Evolutionary conservation across 169 alveolate genomes (phyloP), one percentile per base, ranked within the genome.

Genomic region (Plasmodium inui): DNA sequence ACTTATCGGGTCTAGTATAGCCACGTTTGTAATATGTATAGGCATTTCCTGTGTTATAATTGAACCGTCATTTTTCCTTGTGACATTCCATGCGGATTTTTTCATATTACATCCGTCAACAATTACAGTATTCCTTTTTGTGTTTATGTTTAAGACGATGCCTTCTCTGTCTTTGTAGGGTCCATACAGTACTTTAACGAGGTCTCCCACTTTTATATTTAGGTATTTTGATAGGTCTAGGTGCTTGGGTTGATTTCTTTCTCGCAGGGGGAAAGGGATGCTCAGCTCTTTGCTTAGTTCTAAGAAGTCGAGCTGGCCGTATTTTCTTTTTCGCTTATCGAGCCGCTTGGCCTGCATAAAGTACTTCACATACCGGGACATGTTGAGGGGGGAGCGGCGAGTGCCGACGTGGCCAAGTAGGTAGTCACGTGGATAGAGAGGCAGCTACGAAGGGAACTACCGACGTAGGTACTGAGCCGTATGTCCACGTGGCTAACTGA

Each of bases 91-190:
- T 39, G 96, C 96, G n/a, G 97, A 95, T 82, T 91, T 95, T 50
- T 97, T 90, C 98, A 98, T 93, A 73, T 98, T 98, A 84, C 98
- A 97, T 39, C 98, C 98, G 46, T 97, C 97, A 28, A 98, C 99
- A 34, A 96, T 90, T 28, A 96, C 98, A 17, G 95, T 95, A 82
- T 98, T 98, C 37, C 92, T 97, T 86, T 95, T 96, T 28, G 97
- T 82, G 93, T 95, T 82, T 9, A 98, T 97, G 67, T 90, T 96
- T 70, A 98, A 74, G 1, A 98, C 95, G 71, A 97, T 94, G 22
- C 99, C 99, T 92, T 96, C 97, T 76, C 94, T 89, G 80, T 95
- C 98, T 78, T 96, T 93, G 94, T 96, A 97, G 28, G 96, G 98
- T 0, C 99, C 99, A 90, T 96, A 96, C 34, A 98, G 93, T 32